Base-by-base conservation (phyloP, 352 stramenopile species). In the Globisporangium recalcitrans region DNA sequence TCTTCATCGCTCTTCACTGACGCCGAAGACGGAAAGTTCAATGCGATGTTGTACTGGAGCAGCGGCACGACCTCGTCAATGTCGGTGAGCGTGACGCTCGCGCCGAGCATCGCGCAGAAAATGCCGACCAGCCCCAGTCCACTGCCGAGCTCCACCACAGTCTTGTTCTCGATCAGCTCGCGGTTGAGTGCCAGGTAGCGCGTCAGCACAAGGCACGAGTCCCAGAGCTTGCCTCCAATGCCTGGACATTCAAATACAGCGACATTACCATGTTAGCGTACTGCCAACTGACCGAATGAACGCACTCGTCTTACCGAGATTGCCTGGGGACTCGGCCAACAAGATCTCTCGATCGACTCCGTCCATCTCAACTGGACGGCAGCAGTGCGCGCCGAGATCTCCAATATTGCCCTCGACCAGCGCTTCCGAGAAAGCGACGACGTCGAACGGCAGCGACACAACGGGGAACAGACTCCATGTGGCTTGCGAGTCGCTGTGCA, bases 211-310 rank as follows among this genome's bases (percentile, higher is more conserved):
- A 93, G 70, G 24, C 81, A 88, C 54, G 82, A 91, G 67, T 93
- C 84, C 84, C 84, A 93, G 16, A 93, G 62, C 60, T 93, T 93
- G n/a, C 83, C 83, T 42, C 77, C 83, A 58, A 93, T 93, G 24
- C 83, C 77, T 86, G 55, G 46, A 27, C 26, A 47, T 54, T 4
- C 8, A 34, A 22, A 14, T 4, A 44, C 51, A 57, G 4, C 1
- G 9, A 3, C n/a, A 51, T 1, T 14, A 9, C n/a, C 29, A 27
- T 22, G n/a, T 19, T 19, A 54, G 48, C 34, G 56, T 67, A 64
- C 16, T 46, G 16, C 6, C 22, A 5, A 7, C 21, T 46, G 38
- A 11, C 16, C 21, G 5, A 70, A 63, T 26, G 29, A 52, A 51
- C 14, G 29, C 14, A 1, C 26, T 13, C 22, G n/a, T 63, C 60